A percentile compares a stretch with the other conserved stretches of the same genome.
Conservation (phyloP, 1,284 basidiomycete genomes). For the Ustilago loliicola region DNA sequence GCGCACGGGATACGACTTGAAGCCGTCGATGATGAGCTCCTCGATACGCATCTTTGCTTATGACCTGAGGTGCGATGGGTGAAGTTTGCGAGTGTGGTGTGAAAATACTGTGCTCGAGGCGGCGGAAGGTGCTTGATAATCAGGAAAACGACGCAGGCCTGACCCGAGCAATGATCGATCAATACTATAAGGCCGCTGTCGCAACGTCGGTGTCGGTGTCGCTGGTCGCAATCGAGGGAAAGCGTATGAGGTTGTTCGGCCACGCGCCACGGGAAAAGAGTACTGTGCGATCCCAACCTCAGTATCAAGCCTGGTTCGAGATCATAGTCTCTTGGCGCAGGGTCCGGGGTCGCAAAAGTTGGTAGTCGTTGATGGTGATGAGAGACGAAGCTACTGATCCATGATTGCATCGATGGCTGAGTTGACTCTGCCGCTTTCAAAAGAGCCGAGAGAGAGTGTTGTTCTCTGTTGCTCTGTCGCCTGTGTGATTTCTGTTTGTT, state of each 20-base stretch:
- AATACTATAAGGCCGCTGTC: too few species aligned
- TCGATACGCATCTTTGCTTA: slow-evolving; percentile 70
- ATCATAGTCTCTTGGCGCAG: not conserved
- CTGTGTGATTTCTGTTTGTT: too few species aligned
- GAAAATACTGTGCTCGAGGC: too few species aligned
- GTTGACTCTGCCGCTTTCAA: slow-evolving; percentile 3
- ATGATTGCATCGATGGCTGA: slow-evolving; percentile 3
- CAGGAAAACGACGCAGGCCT: too few species aligned
- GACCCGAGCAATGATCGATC: too few species aligned
- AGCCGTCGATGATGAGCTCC: slow-evolving; percentile 73
- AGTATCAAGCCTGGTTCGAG: not conserved
- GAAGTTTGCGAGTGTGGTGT: too few species aligned
- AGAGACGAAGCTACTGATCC: not conserved
- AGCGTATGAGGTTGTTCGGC: not conserved
- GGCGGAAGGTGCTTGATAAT: too few species aligned
- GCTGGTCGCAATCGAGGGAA: not conserved
- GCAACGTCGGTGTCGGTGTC: too few species aligned
- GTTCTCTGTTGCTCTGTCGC: too few species aligned
- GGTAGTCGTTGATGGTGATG: not conserved
- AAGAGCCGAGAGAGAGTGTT: not conserved
- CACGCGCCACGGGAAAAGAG: not conserved
- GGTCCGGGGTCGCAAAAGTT: not conserved
- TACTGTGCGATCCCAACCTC: not conserved
- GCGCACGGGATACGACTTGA: slow-evolving; percentile 84
- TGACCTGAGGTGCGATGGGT: not conserved